Conservation (phyloP, 2,329 filamentous ascomycete species). For the Fusarium palustre region DNA sequence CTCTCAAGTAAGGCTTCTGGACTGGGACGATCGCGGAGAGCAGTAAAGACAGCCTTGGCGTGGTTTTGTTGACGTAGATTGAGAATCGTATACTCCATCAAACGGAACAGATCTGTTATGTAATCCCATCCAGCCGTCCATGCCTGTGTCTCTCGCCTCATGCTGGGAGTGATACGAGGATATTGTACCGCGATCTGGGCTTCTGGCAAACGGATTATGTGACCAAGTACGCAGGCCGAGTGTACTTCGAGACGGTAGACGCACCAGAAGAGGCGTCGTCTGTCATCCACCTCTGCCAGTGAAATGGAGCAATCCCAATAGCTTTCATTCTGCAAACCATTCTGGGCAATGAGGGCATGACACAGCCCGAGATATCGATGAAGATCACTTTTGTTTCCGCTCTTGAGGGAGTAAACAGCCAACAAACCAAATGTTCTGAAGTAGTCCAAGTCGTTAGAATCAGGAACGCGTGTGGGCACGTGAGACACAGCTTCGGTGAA, state of each 20-base stretch:
- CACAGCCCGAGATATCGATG: slow-evolving; percentile 5
- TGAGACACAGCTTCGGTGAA: not conserved
- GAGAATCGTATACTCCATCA: not conserved
- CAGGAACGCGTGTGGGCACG: not conserved
- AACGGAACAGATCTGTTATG: not conserved
- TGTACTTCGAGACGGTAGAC: slow-evolving; percentile 1
- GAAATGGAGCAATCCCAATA: slow-evolving; percentile 2
- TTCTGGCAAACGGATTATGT: not conserved
- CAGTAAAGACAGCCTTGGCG: not conserved
- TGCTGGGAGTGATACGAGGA: slow-evolving; percentile 2
- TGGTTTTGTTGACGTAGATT: not conserved
- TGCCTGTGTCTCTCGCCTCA: slow-evolving; percentile 1
- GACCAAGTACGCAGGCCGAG: not conserved
- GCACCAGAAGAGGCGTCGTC: not conserved
- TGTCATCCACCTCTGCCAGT: not conserved
- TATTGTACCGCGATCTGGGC: not conserved
- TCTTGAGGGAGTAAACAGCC: not conserved
- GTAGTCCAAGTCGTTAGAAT: not conserved
- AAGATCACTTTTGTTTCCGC: not conserved
- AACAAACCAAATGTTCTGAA: not conserved
- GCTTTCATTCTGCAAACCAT: not conserved
- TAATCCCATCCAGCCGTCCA: slow-evolving; percentile 12
- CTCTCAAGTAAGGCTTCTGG: not conserved
- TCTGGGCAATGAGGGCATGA: not conserved
- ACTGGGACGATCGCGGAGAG: not conserved